phyloP scores from a whole-genome alignment of 768 basidiomycete genomes.

The Cystofilobasidium bisporidii region DNA sequence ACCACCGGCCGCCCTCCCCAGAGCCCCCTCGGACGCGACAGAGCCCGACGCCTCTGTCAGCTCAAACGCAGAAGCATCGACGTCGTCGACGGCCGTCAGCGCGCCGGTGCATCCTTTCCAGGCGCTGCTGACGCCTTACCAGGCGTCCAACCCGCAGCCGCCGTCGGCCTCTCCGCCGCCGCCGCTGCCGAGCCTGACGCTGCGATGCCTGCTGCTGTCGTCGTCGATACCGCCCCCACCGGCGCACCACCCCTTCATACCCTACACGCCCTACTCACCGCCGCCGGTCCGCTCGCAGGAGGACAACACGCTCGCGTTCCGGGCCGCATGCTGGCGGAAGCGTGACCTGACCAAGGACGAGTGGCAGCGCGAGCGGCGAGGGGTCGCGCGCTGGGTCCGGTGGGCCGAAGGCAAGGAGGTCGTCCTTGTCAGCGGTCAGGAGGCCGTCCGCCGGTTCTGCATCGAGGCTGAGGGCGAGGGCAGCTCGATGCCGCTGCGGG shows the following conservation, averaged over 20 bases:
- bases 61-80: too few relatives aligned
- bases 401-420: slow-evolving; percentile 22
- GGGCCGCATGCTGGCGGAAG: slow-evolving; percentile 17
- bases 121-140: slow-evolving; percentile 32
- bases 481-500: neutral
- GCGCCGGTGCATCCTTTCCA: slow-evolving; percentile 47
- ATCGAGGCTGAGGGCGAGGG: slow-evolving; percentile 8
- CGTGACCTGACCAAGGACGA: slow-evolving; percentile 21
- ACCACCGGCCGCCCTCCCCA: too few relatives aligned
- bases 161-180: slow-evolving; percentile 26
- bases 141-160: slow-evolving; percentile 14
- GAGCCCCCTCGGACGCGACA: too few relatives aligned
- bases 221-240: slow-evolving; percentile 17
- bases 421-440: slow-evolving; percentile 15
- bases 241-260: neutral
- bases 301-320: slow-evolving; percentile 3
- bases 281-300: neutral
- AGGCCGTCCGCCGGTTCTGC: slow-evolving; percentile 11
- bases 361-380: slow-evolving; percentile 15
- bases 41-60: too few relatives aligned
- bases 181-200: slow-evolving; percentile 44
- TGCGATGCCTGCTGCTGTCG: slow-evolving; percentile 43
- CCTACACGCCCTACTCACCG: slow-evolving; percentile 14
- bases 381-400: slow-evolving; percentile 17
- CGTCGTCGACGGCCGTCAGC: neutral